Conservation (phyloP, 176 grass and related monocot genomes). For the Puccinellia tenuiflora region DNA sequence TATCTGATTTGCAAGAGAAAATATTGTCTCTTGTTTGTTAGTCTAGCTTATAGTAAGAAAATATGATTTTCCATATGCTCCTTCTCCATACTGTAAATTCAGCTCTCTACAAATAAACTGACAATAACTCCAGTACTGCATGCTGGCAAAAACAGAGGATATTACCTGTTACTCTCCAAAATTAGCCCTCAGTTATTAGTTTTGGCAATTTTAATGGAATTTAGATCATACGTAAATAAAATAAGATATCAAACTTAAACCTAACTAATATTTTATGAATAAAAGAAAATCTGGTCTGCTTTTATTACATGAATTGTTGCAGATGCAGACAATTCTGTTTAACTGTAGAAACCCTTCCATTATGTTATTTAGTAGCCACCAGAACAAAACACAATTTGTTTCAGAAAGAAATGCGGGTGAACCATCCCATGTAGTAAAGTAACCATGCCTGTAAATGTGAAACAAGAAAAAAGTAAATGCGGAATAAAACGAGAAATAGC, state of each 20-base stretch:
- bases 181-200: not conserved
- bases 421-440: not conserved
- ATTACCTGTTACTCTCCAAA: not conserved
- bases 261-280: not conserved
- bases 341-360: not conserved
- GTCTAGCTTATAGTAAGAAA: not conserved
- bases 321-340: not conserved
- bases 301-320: not conserved
- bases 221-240: not conserved
- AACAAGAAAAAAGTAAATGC: not conserved
- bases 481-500: not conserved
- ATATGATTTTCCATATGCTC: not conserved
- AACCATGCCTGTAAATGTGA: not conserved
- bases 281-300: not conserved
- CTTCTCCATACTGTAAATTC: not conserved
- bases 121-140: not conserved
- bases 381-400: not conserved
- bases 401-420: not conserved
- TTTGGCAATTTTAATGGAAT: not conserved
- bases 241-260: not conserved
- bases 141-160: not conserved
- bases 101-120: not conserved
- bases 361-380: not conserved
- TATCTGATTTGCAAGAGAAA: not conserved
- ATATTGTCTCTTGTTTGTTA: not conserved